These are phyloP conservation scores for Chalara sp. DNA, from an alignment of 2,329 filamentous ascomycete species.

Conservation along the genomic window DNA sequence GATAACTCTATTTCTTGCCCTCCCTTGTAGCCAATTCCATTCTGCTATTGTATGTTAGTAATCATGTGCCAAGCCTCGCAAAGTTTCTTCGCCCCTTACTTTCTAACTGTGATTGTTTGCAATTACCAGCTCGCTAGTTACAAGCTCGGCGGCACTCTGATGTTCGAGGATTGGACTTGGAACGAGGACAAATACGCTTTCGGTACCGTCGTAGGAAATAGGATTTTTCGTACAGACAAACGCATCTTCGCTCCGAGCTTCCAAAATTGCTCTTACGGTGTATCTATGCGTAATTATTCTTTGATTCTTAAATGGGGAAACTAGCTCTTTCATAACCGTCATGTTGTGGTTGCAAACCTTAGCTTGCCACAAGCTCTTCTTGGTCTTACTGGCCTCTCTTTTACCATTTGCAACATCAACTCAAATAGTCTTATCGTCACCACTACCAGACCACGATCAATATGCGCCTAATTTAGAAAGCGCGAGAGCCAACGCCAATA, in stretches of 20 bases:
- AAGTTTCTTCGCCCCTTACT: no score
- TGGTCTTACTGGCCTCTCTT: constrained; percentile 34
- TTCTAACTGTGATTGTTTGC: no score
- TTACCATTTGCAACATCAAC: constrained; percentile 28
- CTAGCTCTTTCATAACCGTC: neutral
- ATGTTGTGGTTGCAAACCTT: neutral
- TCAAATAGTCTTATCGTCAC: constrained; percentile 53
- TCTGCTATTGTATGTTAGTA: no score
- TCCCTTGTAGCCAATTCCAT: no score
- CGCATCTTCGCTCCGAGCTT: neutral
- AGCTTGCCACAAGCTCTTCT: constrained; percentile 40
- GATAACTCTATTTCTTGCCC: no score
- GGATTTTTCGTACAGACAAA: no score
- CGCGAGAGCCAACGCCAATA: constrained; percentile 42
- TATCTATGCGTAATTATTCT: neutral
- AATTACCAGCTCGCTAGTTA: no score
- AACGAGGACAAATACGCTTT: no score
- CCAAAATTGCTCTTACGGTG: neutral
- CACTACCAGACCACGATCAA: constrained; percentile 36
- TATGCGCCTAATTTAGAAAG: constrained; percentile 14
- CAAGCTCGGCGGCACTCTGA: no score
- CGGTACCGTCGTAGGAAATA: no score
- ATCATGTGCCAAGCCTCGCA: no score
- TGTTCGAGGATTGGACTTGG: no score
- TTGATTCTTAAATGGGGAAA: neutral